A percentile compares a stretch with the other conserved stretches of the same genome.
Conservation (phyloP, 768 basidiomycete species). For the Leccinum rimulosum region DNA sequence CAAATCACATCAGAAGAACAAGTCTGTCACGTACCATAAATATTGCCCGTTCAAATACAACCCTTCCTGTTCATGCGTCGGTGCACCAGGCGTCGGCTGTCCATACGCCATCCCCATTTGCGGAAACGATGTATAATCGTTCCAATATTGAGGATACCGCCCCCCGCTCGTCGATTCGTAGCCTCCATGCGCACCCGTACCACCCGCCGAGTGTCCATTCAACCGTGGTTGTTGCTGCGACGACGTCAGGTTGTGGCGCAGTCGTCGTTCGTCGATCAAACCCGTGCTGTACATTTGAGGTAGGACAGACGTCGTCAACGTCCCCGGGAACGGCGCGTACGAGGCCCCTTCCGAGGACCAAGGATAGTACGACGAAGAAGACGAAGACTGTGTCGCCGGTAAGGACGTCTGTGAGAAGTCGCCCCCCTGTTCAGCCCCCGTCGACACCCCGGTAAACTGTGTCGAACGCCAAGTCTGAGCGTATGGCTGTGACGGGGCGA, state of each 20-base stretch:
- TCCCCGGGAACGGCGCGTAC: conserved; percentile 40
- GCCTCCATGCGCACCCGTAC: conserved; percentile 13
- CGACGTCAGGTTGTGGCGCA: conserved; percentile 8
- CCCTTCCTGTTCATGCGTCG: conserved; percentile 18
- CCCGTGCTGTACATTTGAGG: conserved; percentile 78
- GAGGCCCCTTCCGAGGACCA: conserved; percentile 40
- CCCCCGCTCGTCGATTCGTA: conserved; percentile 22
- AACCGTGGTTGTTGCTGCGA: conserved; percentile 20
- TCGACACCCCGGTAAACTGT: conserved; percentile 11
- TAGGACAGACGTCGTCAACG: conserved; percentile 68
- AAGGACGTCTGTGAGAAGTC: conserved; percentile 9
- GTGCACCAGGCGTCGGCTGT: conserved; percentile 3
- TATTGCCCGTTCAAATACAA: conserved; percentile 26
- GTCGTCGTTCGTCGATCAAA: conserved; percentile 51
- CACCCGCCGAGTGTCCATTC: conserved; percentile 13
- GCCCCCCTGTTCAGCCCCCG: conserved; percentile 6
- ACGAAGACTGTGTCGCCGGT: conserved; percentile 20
- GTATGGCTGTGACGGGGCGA: conserved; percentile 19
- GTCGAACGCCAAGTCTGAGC: conserved; percentile 32
- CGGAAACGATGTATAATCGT: conserved; percentile 51
- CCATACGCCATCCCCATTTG: conserved; percentile 45
- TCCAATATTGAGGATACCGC: conserved; percentile 55
- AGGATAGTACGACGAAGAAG: conserved; percentile 39
- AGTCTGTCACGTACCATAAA: conserved; percentile 27
- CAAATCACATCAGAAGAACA: neutral